Conservation (phyloP, 2,329 filamentous ascomycete species). For the Fusarium domesticum region DNA sequence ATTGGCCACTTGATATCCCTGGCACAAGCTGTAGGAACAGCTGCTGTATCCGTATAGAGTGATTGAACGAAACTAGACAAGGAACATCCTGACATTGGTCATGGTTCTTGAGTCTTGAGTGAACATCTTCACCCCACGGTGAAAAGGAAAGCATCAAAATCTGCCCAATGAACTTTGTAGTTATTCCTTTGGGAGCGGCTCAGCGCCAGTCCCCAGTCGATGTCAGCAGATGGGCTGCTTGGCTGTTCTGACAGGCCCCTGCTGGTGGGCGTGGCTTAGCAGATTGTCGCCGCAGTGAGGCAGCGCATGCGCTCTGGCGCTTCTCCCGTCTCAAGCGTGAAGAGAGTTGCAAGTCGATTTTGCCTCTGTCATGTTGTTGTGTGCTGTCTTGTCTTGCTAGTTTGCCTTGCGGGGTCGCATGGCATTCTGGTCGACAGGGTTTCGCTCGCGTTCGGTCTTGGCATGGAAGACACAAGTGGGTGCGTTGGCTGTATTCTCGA, state of each 20-base stretch:
- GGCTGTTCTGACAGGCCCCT: conserved; percentile 7
- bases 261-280: conserved; percentile 18
- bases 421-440: not conserved
- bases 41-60: no score
- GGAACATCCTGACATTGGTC: no score
- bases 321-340: not conserved
- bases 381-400: not conserved
- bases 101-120: no score
- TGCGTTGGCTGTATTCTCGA: not conserved
- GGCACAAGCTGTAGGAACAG: no score
- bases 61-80: no score
- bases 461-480: not conserved
- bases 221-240: conserved; percentile 3
- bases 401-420: not conserved
- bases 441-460: not conserved
- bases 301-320: not conserved
- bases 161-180: conserved; percentile 11
- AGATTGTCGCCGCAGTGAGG: not conserved
- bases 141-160: conserved; percentile 5
- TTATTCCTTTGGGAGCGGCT: conserved; percentile 1
- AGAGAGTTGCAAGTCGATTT: not conserved
- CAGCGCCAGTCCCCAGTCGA: conserved; percentile 4
- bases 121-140: conserved; percentile 5
- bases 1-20: no score
- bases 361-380: not conserved